Base-by-base conservation (phyloP, 1,284 basidiomycete genomes). In the Cryptococcus floricola region DNA sequence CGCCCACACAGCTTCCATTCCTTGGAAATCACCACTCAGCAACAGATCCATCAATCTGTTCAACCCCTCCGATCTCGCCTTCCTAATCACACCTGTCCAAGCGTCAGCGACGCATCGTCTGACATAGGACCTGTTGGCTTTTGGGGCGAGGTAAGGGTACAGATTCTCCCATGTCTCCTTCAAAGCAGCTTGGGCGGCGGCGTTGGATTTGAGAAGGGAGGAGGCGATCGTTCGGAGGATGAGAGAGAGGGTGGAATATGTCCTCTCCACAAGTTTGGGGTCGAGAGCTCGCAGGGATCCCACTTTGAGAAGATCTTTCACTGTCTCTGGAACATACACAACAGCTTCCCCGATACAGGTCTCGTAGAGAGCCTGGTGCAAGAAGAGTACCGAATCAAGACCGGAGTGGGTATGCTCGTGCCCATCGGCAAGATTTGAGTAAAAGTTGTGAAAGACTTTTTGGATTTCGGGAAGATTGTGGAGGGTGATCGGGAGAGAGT, bases 401-500 rank as follows among this genome's bases (percentile, higher is more conserved):
- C 75, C 74, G 0, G 74, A 75, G 52, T 75, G 64, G 38, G 54
- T 55, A 52, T 70, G 57, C 42, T 71, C 64, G 46, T 67, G 34
- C 18, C 71, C 68, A 34, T 67, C 60, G 42, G 65, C 9, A 27
- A 73, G 55, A 23, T 56, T 49, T 1, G 81, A 77, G 49, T 92
- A 81, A 48, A 88, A 81, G 12, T 64, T 57, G n/a, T 62, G 57
- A 56, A 78, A 73, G 23, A 60, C 59, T 5, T 60, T 50, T 28
- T 67, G 62, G 5, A 93, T 81, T 14, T 86, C 81, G 53, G 79
- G 78, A 81, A 88, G 88, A 69, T 93, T 88, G 66, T 89, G 87
- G 10, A 95, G 78, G 3, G 91, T 83, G 47, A 92, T 79, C 0
- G 91, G 86, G 79, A 94, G 84, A 1, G 88, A 91, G 2, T 83